Evolutionary conservation across 495 filamentous ascomycete genomes (phyloP).

Genomic region (Parmelia sp.): DNA sequence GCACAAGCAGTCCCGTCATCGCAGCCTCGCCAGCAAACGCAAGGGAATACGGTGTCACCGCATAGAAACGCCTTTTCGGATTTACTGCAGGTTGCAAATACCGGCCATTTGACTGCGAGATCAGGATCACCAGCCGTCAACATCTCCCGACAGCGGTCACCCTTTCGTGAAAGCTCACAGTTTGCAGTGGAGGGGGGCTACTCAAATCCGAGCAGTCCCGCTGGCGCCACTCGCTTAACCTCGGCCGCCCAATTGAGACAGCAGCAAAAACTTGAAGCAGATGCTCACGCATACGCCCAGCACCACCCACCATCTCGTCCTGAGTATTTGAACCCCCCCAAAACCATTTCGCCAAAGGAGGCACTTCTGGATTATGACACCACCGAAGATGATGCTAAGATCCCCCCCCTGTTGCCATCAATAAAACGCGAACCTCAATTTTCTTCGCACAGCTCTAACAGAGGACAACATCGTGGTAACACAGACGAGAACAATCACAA

Average conservation of each 20-base stretch:
- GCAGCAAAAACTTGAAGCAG: conserved; percentile 53
- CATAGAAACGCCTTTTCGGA: conserved; percentile 63
- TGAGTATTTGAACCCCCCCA: conserved; percentile 46
- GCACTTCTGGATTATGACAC: conserved; percentile 80
- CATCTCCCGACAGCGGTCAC: conserved; percentile 65
- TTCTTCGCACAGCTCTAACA: conserved; percentile 8
- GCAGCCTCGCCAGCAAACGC: conserved; percentile 33
- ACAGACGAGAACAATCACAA: conserved; percentile 38
- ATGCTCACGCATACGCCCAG: conserved; percentile 37
- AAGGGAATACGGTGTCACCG: conserved; percentile 44
- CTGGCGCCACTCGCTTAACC: conserved; percentile 36
- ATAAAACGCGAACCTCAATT: conserved; percentile 31
- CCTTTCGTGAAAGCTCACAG: conserved; percentile 73
- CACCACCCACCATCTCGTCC: conserved; percentile 28
- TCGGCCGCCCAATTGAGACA: conserved; percentile 55
- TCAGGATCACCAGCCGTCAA: conserved; percentile 48
- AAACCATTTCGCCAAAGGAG: conserved; percentile 96
- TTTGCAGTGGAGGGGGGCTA: conserved; percentile 37
- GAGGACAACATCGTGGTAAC: conserved; percentile 8
- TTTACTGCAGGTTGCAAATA: conserved; percentile 71
- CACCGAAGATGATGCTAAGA: conserved; percentile 57
- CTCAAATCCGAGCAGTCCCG: conserved; percentile 29
- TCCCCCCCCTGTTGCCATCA: conserved; percentile 65
- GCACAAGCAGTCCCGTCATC: conserved; percentile 47
- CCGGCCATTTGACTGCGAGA: conserved; percentile 58